Evolutionary conservation across 768 basidiomycete species (phyloP), one percentile per base, ranked within the genome.

Genomic region (Agaricus sinodeliciosus): DNA sequence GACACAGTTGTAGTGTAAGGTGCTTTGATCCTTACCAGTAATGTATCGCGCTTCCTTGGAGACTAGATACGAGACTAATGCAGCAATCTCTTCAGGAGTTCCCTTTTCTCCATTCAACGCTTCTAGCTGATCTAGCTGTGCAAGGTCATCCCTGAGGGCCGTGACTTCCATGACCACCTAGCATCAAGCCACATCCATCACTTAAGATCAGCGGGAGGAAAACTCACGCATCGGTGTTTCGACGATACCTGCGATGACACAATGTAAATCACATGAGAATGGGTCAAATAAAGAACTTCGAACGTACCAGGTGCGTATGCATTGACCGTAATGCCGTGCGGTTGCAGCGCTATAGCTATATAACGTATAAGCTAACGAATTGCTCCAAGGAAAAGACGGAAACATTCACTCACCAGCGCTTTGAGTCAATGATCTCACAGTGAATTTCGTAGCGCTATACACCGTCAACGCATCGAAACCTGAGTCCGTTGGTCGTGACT

Each of bases 301-400:
- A 34, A 39, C 48, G 9, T 42, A 55, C 73, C 70, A n/a, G 71
- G 70, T 9, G 70, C 68, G 51, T 75, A 73, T 2, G 71, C 67
- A 31, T 77, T 76, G 12, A 73, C 73, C 1, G 69, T 74, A 31
- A 76, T 77, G 4, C 62, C 62, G 52, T 75, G 56, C 16, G 55
- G 57, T 8, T 65, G 72, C 4, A 73, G 60, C 54, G 75, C 73
- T 18, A 60, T 28, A 0, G 74, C 73, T 75, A 16, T 16, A n/a
- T 41, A 22, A 26, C 11, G 27, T 43, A 43, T 12, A 19, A 26
- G 19, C 19, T 25, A 18, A 26, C 3, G 8, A 8, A n/a, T 41
- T 8, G 1, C 15, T 7, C 11, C n/a, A 43, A 22, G n/a, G 22
- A 43, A 12, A 26, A 13, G 45, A 43, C 6, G 52, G 25, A 19